Evolutionary conservation across 2,329 filamentous ascomycete genomes (phyloP).

Genomic region (Nigrospora oryzae): DNA sequence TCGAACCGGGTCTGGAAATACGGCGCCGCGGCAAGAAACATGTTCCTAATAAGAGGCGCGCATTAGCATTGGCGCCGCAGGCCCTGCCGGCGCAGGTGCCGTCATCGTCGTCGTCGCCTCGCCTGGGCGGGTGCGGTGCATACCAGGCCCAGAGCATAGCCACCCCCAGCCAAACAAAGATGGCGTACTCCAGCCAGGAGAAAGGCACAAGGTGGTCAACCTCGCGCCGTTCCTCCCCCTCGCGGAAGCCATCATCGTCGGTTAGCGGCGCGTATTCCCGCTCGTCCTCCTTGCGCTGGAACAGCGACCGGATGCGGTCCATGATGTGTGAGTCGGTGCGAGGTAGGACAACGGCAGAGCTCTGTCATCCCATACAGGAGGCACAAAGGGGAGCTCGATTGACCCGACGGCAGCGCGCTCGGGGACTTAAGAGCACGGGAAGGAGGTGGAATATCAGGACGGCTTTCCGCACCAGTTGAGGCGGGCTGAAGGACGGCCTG

Average conservation of each 20-base stretch:
- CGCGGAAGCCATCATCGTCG: constrained; percentile 12
- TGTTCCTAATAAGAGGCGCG: constrained; percentile 58
- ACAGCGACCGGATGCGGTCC: constrained; percentile 29
- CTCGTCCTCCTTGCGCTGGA: constrained; percentile 21
- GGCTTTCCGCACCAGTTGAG: too few relatives aligned
- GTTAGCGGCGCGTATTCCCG: constrained; percentile 25
- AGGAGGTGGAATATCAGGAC: too few relatives aligned
- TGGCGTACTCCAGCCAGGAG: constrained; percentile 77
- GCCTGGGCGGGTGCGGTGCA: constrained; percentile 14
- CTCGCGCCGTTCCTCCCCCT: constrained; percentile 15
- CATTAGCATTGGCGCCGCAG: neutral
- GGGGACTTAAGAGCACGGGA: too few relatives aligned
- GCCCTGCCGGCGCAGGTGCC: neutral
- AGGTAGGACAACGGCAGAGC: neutral
- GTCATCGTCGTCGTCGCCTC: neutral
- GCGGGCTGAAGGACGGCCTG: too few relatives aligned
- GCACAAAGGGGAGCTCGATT: neutral
- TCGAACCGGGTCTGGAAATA: constrained; percentile 84
- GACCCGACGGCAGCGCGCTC: too few relatives aligned
- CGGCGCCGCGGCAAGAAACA: constrained; percentile 91
- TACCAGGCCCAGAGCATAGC: constrained; percentile 98
- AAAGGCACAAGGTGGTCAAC: constrained; percentile 45
- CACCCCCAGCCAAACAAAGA: constrained; percentile 79
- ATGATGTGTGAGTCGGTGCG: constrained; percentile 8
- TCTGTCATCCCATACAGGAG: neutral